These are phyloP conservation scores for Colletotrichum destructivum DNA, from an alignment of 2,329 filamentous ascomycete genomes.

Conservation along the genomic window DNA sequence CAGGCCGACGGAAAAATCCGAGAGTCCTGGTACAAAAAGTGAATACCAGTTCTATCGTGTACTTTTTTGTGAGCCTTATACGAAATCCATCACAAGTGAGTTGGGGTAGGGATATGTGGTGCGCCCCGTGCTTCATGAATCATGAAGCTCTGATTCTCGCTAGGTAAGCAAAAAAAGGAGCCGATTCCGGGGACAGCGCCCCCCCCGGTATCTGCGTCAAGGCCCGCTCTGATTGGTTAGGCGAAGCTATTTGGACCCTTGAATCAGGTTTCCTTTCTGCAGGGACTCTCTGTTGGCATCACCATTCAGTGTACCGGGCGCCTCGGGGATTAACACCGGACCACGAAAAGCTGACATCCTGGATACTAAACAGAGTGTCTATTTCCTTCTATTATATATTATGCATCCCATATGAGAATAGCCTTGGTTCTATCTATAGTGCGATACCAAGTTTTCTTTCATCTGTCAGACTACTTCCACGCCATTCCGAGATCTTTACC, in stretches of 20 bases:
- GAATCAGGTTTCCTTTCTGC: neutral
- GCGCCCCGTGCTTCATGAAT: conserved; percentile 33
- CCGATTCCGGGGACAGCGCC: conserved; percentile 35
- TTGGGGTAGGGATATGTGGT: conserved; percentile 7
- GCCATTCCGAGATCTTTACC: neutral
- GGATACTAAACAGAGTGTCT: too few species aligned
- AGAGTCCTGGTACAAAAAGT: conserved; percentile 2
- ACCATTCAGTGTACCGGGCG: neutral
- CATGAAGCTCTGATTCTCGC: conserved; percentile 39
- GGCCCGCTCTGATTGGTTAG: conserved; percentile 7
- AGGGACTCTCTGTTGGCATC: conserved; percentile 3
- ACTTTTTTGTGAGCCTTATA: conserved; percentile 2
- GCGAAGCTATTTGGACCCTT: neutral
- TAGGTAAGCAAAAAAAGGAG: conserved; percentile 27
- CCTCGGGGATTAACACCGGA: neutral
- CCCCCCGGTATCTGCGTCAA: conserved; percentile 18
- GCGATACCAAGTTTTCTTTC: neutral
- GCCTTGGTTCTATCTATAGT: too few species aligned
- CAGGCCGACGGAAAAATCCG: neutral
- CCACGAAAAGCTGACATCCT: neutral
- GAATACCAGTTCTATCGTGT: conserved; percentile 1
- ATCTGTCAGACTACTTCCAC: neutral
- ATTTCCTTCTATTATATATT: too few species aligned
- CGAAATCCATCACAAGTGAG: conserved; percentile 31
- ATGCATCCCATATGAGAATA: neutral